Conservation (phyloP, 192 early-diverging fungal genomes). For the Coemansia biformis region DNA sequence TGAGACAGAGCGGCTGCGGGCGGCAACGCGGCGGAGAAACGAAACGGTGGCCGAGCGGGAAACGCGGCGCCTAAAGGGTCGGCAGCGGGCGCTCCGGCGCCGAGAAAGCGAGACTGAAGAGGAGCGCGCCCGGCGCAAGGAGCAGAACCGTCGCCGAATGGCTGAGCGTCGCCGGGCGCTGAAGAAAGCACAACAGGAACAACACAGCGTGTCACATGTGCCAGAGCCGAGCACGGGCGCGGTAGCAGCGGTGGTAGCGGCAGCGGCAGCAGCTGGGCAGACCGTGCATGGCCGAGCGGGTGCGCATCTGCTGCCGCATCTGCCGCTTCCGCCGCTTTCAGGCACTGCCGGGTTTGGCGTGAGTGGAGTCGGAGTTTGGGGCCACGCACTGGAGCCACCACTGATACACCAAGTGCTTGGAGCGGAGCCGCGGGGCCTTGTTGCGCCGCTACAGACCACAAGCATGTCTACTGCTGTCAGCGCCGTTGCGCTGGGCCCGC, state of each 20-base stretch:
- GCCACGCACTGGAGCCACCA: neutral
- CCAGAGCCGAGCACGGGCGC: too few species aligned
- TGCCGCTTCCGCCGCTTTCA: neutral
- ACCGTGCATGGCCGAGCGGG: too few species aligned
- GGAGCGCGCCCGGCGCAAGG: slow-evolving; percentile 14
- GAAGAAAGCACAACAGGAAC: neutral
- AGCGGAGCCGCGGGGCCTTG: too few species aligned
- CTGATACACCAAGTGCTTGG: neutral
- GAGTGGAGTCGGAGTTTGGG: neutral
- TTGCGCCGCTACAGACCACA: too few species aligned
- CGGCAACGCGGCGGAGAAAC: slow-evolving; percentile 13
- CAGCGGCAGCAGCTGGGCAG: too few species aligned
- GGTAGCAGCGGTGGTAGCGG: too few species aligned
- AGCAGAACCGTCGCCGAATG: slow-evolving; percentile 28
- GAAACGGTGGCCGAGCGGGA: slow-evolving; percentile 19
- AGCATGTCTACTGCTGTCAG: too few species aligned
- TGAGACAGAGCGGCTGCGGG: slow-evolving; percentile 22
- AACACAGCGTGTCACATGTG: too few species aligned
- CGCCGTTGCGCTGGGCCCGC: too few species aligned
- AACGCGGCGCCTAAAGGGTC: slow-evolving; percentile 11
- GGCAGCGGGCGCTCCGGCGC: slow-evolving; percentile 15
- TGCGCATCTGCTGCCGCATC: neutral
- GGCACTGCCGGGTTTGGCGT: too few species aligned
- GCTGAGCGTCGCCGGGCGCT: slow-evolving; percentile 9
- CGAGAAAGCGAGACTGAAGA: slow-evolving; percentile 26